Evolutionary conservation across 768 basidiomycete genomes (phyloP).

Genomic region (Tylopilus sp.): DNA sequence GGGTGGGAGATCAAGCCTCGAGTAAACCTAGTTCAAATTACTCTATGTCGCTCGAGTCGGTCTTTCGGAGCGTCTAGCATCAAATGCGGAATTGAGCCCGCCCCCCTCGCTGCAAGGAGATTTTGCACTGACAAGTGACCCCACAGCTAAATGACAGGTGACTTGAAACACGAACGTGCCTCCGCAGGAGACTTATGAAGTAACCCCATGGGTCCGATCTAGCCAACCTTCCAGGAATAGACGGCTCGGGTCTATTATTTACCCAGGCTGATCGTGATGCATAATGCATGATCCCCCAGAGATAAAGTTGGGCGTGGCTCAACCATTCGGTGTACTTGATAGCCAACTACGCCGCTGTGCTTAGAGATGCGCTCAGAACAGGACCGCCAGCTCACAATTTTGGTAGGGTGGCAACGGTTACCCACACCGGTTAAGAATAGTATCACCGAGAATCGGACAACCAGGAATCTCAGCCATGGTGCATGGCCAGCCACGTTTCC

Average conservation of each 20-base stretch:
- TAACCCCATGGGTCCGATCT: not conserved
- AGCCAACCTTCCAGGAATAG: not conserved
- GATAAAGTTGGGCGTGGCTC: not conserved
- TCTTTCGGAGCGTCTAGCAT: no score
- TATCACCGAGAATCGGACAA: not conserved
- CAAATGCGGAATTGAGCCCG: no score
- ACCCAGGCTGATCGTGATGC: not conserved
- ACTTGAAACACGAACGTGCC: conserved; percentile 7
- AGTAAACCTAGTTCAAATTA: not conserved
- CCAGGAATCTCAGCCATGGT: not conserved
- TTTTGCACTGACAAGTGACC: not conserved
- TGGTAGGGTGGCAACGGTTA: not conserved
- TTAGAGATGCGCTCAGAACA: no score
- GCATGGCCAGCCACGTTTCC: not conserved
- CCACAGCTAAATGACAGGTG: not conserved
- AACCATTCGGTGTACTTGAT: no score
- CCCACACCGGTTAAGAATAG: not conserved
- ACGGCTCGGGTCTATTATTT: not conserved
- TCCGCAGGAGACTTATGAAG: not conserved
- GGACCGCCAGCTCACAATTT: not conserved
- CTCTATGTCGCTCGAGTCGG: not conserved
- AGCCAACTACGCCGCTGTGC: no score
- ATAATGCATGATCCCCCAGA: no score
- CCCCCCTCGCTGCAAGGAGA: not conserved
- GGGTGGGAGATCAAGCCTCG: not conserved